A percentile compares a stretch with the other conserved stretches of the same genome.
Evolutionary conservation across 805 yeast genomes (phyloP).

Genomic region (Lipomyces lipofer): DNA sequence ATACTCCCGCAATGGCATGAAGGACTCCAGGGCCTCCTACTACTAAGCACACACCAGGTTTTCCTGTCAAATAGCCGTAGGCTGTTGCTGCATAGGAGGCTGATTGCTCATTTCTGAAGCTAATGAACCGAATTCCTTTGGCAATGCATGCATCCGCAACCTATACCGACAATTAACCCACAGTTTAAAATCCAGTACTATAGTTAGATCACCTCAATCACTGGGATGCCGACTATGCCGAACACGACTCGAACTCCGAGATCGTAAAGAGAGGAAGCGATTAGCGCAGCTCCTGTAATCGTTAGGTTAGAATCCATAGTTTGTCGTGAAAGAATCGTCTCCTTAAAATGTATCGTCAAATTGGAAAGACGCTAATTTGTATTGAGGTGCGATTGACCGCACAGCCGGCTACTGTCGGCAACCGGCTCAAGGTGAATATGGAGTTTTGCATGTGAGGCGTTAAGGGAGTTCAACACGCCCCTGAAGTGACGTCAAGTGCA

Average conservation of each 20-base stretch:
- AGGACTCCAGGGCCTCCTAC: slow-evolving; percentile 78
- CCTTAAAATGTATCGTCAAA: too few relatives aligned
- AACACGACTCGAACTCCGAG: slow-evolving; percentile 60
- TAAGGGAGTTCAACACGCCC: too few relatives aligned
- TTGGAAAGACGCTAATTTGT: too few relatives aligned
- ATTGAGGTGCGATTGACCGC: too few relatives aligned
- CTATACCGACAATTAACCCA: slow-evolving; percentile 2
- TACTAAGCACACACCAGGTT: slow-evolving; percentile 65
- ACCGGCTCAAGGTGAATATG: too few relatives aligned
- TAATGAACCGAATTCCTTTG: slow-evolving; percentile 55
- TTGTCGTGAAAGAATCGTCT: too few relatives aligned
- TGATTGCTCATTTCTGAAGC: slow-evolving; percentile 70
- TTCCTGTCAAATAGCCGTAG: slow-evolving; percentile 64
- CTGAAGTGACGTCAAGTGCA: too few relatives aligned
- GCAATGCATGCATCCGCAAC: slow-evolving; percentile 58
- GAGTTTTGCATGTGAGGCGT: too few relatives aligned
- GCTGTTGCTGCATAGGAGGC: slow-evolving; percentile 76
- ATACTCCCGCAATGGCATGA: slow-evolving; percentile 61
- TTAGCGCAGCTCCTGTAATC: slow-evolving; percentile 41
- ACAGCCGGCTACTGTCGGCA: too few relatives aligned
- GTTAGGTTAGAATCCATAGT: slow-evolving; percentile 9
- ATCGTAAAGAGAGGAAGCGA: slow-evolving; percentile 50
- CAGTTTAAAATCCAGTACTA: neutral
- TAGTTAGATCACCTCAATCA: slow-evolving; percentile 62
- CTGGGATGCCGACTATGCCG: slow-evolving; percentile 76